Percentiles rank a stretch among this genome's conserved stretches.
These are phyloP conservation scores for Earliella scabrosa DNA, from an alignment of 1,284 basidiomycete genomes.

Conservation along the genomic window DNA sequence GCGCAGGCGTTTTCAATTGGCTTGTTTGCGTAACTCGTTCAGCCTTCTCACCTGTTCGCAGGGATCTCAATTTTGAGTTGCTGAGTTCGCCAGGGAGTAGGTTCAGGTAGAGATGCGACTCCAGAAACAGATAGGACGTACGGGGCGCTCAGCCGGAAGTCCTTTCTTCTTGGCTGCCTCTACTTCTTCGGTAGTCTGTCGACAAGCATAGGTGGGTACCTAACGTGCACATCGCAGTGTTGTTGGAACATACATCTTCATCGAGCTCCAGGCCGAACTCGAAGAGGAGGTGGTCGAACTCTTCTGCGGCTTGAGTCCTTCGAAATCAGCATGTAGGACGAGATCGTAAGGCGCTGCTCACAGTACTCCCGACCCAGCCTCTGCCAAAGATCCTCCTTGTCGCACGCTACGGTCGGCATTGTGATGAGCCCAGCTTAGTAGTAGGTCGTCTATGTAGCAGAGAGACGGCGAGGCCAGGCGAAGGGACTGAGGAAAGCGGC, in stretches of 20 bases:
- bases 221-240: not conserved
- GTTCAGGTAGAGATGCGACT: not conserved
- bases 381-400: constrained; percentile 94
- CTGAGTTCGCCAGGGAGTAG: constrained; percentile 42
- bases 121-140: constrained; percentile 39
- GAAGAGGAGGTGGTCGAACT: constrained; percentile 96
- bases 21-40: not conserved
- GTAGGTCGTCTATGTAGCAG: not conserved
- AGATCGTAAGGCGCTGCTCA: constrained; percentile 41
- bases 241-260: constrained; percentile 80
- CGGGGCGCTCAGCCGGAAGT: constrained; percentile 81
- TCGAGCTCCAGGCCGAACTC: constrained; percentile 98
- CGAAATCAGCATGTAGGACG: constrained; percentile 5
- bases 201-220: constrained; percentile 6
- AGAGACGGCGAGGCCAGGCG: not conserved
- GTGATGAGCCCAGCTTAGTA: not conserved
- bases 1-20: not conserved
- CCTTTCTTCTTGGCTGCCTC: constrained; percentile 82
- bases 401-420: constrained; percentile 96
- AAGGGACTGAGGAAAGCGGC: not conserved
- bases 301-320: constrained; percentile 72
- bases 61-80: constrained; percentile 99
- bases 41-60: constrained; percentile 76
- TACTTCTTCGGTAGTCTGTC: constrained; percentile 88
- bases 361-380: constrained; percentile 87